Percentiles rank a stretch among this genome's conserved stretches.
Conservation (phyloP, 2,329 filamentous ascomycete species). For the Apiospora phragmitis region DNA sequence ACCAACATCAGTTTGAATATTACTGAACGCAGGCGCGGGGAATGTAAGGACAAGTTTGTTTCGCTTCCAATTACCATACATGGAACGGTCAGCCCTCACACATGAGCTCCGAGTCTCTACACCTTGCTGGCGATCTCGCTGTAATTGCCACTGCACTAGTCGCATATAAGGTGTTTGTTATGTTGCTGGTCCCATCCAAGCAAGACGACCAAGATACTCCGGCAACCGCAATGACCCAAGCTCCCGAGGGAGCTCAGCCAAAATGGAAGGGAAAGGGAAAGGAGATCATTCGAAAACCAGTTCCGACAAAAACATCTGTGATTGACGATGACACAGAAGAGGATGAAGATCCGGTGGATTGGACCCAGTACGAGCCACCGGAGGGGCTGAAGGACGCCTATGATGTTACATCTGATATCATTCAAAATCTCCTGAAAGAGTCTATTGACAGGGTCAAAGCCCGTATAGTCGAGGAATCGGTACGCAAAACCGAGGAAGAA, state of each 20-base stretch:
- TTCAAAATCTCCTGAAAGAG: conserved; percentile 41
- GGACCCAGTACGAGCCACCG: conserved; percentile 43
- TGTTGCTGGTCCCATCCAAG: neutral
- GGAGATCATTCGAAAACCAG: neutral
- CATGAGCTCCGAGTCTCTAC: neutral
- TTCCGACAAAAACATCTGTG: neutral
- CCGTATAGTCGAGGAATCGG: conserved; percentile 35
- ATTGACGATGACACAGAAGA: neutral
- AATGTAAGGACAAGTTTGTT: neutral
- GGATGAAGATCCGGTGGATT: neutral
- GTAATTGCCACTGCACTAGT: neutral
- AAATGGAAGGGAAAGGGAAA: neutral
- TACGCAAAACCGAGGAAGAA: conserved; percentile 29
- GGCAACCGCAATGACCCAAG: neutral
- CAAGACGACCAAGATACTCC: neutral
- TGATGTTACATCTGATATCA: conserved; percentile 39
- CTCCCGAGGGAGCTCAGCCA: too few species aligned
- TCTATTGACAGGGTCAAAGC: conserved; percentile 48
- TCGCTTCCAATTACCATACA: neutral
- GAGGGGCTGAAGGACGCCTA: conserved; percentile 38
- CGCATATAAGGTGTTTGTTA: neutral
- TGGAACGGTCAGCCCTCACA: neutral
- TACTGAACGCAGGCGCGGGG: neutral
- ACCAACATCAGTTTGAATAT: neutral
- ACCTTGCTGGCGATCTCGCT: neutral